Conservation (phyloP, 257 asterid genomes). For the Nicotiana noctiflora region DNA sequence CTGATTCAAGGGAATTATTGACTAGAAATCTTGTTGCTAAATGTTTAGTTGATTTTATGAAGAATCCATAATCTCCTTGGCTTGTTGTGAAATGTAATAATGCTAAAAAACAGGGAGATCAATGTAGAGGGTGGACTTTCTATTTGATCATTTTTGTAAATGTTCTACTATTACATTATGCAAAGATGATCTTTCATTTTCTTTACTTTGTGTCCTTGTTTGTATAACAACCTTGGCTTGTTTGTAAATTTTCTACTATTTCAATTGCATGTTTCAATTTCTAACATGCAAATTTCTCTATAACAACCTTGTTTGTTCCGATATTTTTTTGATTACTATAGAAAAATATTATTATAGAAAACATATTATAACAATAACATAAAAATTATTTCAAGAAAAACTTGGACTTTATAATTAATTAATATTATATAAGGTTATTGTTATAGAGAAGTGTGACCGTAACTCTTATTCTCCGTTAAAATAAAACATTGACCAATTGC, state of each 20-base stretch:
- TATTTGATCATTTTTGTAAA: slow-evolving; percentile 2
- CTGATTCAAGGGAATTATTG: background rate
- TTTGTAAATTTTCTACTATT: too few relatives aligned
- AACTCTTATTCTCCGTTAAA: background rate
- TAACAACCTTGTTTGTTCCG: too few relatives aligned
- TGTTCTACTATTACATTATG: background rate
- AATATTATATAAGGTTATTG: too few relatives aligned
- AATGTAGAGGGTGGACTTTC: slow-evolving; percentile 14
- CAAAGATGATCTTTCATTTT: background rate
- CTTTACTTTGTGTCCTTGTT: background rate
- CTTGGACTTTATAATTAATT: too few relatives aligned
- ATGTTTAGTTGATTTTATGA: slow-evolving; percentile 11
- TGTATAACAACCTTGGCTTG: too few relatives aligned
- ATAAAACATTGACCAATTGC: background rate
- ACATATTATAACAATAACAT: too few relatives aligned
- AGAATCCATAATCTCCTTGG: slow-evolving; percentile 8
- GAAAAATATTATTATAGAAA: too few relatives aligned
- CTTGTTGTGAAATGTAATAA: slow-evolving; percentile 4
- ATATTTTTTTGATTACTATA: too few relatives aligned
- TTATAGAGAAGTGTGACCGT: too few relatives aligned
- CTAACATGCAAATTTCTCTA: too few relatives aligned
- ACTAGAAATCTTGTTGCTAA: slow-evolving; percentile 13
- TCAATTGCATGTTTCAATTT: too few relatives aligned
- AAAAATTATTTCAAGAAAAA: too few relatives aligned
- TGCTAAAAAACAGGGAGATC: slow-evolving; percentile 3